Conservation (phyloP, 2,329 filamentous ascomycete species). For the Fusarium robinianum region DNA sequence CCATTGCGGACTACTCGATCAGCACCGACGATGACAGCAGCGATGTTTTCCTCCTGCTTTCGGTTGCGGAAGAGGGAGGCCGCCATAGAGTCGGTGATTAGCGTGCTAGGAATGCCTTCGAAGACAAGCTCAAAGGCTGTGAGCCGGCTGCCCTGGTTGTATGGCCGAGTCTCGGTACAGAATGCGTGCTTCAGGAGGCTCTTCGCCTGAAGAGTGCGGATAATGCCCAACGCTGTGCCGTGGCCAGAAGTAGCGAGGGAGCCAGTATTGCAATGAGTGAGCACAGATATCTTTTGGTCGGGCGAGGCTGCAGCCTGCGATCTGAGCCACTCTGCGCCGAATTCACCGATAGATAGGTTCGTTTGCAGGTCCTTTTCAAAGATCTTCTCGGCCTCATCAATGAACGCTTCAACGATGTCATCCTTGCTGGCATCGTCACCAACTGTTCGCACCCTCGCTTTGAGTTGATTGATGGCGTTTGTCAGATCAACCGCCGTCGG, state of each 20-base stretch:
- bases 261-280: constrained; percentile 98
- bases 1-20: constrained; percentile 95
- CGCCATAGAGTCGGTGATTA: constrained; percentile 97
- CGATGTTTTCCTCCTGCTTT: constrained; percentile 68
- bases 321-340: constrained; percentile 83
- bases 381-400: constrained; percentile 82
- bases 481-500: constrained; percentile 94
- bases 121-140: constrained; percentile 97
- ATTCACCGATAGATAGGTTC: constrained; percentile 81
- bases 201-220: constrained; percentile 75
- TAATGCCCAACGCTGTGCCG: constrained; percentile 91
- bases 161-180: constrained; percentile 95
- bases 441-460: constrained; percentile 60
- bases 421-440: constrained; percentile 49
- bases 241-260: constrained; percentile 98
- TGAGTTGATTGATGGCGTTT: constrained; percentile 85
- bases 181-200: constrained; percentile 78
- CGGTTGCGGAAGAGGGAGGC: constrained; percentile 75
- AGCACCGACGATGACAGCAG: constrained; percentile 89
- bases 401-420: constrained; percentile 70
- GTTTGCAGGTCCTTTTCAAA: constrained; percentile 84
- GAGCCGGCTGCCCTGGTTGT: constrained; percentile 94
- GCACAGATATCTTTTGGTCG: constrained; percentile 67
- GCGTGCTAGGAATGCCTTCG: constrained; percentile 85
- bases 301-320: constrained; percentile 56